Evolutionary conservation across 2,329 filamentous ascomycete species (phyloP).

Genomic region (Colletotrichum chrysophilum): DNA sequence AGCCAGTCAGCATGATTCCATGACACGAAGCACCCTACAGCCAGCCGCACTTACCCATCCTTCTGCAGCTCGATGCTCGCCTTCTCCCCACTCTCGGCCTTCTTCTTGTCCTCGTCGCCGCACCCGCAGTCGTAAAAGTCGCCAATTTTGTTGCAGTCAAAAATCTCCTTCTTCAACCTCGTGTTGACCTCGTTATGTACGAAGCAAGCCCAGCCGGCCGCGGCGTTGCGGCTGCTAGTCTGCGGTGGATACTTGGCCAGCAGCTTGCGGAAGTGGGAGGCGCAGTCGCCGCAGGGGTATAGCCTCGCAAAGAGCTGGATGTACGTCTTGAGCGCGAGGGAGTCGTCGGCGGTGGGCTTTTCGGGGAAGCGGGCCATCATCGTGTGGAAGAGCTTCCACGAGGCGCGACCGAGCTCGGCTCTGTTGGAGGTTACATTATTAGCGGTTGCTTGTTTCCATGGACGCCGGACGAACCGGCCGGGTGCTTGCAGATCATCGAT

Average conservation of each 20-base stretch:
- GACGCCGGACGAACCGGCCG: not conserved
- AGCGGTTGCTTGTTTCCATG: not conserved
- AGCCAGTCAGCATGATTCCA: not conserved
- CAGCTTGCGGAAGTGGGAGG: slow-evolving; percentile 68
- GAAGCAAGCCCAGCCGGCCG: slow-evolving; percentile 72
- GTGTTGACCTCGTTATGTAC: slow-evolving; percentile 73
- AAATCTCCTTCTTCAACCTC: slow-evolving; percentile 64
- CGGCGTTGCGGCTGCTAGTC: slow-evolving; percentile 65
- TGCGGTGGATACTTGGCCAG: slow-evolving; percentile 69
- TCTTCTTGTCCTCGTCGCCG: slow-evolving; percentile 64
- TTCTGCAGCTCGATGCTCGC: slow-evolving; percentile 17
- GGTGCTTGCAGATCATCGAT: not conserved
- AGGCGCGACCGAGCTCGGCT: slow-evolving; percentile 69
- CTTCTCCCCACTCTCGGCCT: slow-evolving; percentile 29
- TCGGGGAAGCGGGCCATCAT: slow-evolving; percentile 75
- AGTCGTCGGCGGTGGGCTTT: slow-evolving; percentile 66
- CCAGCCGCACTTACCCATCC: not conserved
- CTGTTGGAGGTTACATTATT: slow-evolving; percentile 34
- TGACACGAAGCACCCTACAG: not conserved
- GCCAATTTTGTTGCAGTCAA: slow-evolving; percentile 71
- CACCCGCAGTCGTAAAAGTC: slow-evolving; percentile 77
- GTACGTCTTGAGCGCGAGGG: slow-evolving; percentile 66
- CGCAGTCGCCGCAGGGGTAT: slow-evolving; percentile 75
- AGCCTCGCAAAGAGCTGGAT: slow-evolving; percentile 71
- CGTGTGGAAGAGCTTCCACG: slow-evolving; percentile 74